These are phyloP conservation scores for Colletotrichum tropicicola DNA, from an alignment of 2,329 filamentous ascomycete species.

Conservation along the genomic window DNA sequence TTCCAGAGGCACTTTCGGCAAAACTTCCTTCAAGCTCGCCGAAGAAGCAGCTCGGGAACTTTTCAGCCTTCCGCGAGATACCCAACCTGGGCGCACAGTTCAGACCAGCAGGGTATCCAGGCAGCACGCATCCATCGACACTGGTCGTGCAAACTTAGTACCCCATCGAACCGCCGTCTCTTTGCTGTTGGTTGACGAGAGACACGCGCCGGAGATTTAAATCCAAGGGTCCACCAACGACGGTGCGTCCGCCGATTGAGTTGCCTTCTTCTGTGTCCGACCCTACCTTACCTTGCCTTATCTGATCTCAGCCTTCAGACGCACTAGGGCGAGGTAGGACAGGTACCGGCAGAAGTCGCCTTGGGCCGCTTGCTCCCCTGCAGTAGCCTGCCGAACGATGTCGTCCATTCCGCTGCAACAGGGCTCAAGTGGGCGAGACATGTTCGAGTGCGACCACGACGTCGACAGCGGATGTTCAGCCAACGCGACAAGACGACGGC, in stretches of 20 bases:
- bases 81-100: background rate
- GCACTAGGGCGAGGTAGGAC: background rate
- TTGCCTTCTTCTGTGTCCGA: slow-evolving; percentile 2
- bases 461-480: background rate
- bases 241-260: slow-evolving; percentile 2
- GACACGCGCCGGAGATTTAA: slow-evolving; percentile 26
- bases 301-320: background rate
- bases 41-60: background rate
- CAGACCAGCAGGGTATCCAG: slow-evolving; percentile 2
- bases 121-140: too few species aligned
- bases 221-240: slow-evolving; percentile 12
- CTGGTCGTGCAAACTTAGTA: too few species aligned
- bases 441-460: background rate
- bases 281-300: background rate
- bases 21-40: background rate
- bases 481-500: too few species aligned
- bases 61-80: background rate
- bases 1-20: too few species aligned
- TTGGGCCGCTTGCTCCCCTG: background rate
- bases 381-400: background rate
- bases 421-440: background rate
- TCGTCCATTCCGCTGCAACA: background rate
- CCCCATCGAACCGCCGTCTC: background rate
- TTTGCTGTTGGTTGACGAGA: background rate
- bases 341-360: background rate